A percentile compares a stretch with the other conserved stretches of the same genome.
These are phyloP conservation scores for Calonectria pseudoreteaudii DNA, from an alignment of 2,329 filamentous ascomycete genomes.

Conservation along the genomic window DNA sequence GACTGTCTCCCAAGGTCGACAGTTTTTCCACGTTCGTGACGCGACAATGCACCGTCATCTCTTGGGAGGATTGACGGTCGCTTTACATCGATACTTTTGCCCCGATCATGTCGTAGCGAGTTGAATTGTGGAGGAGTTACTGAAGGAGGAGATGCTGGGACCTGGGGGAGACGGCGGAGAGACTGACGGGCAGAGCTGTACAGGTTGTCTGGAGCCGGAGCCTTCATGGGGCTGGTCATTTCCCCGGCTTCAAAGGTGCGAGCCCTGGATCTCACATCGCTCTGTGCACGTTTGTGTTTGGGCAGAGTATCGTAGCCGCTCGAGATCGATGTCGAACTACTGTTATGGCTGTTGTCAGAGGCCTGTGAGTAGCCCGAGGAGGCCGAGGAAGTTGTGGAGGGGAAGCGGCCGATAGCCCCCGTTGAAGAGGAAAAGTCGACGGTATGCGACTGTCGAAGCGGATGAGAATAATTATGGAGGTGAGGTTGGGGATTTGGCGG, in stretches of 20 bases:
- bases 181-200: conserved; percentile 82
- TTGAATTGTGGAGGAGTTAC: conserved; percentile 54
- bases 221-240: conserved; percentile 56
- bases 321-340: conserved; percentile 79
- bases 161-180: conserved; percentile 78
- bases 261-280: conserved; percentile 73
- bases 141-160: conserved; percentile 62
- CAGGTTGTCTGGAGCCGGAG: conserved; percentile 69
- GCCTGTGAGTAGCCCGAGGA: conserved; percentile 75
- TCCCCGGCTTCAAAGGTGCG: conserved; percentile 58
- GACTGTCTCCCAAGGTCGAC: conserved; percentile 62
- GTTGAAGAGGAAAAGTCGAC: conserved; percentile 58
- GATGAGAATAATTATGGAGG: conserved; percentile 34
- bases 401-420: conserved; percentile 66
- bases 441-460: conserved; percentile 67
- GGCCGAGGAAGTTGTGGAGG: conserved; percentile 77
- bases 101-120: conserved; percentile 62
- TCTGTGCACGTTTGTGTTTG: conserved; percentile 80
- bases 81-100: conserved; percentile 73
- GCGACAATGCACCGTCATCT: conserved; percentile 55
- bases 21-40: conserved; percentile 49
- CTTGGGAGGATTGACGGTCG: conserved; percentile 63
- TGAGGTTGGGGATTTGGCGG: conserved; percentile 32
- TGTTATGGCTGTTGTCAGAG: conserved; percentile 67
- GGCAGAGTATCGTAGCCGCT: conserved; percentile 62